Evolutionary conservation across 106 monocot species (phyloP).

Genomic region (Dendrobium catenatum): DNA sequence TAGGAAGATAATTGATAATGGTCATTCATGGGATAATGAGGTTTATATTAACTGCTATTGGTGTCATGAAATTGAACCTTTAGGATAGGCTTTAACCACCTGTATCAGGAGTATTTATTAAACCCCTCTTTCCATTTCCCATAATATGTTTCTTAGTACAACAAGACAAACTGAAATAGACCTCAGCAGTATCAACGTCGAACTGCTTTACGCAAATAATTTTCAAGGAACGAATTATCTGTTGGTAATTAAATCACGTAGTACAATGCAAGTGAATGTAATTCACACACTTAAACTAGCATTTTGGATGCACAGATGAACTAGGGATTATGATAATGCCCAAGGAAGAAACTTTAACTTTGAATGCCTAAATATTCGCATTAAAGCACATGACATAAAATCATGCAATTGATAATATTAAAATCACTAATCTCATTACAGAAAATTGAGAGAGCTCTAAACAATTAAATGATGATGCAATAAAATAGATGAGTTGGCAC

Average conservation of each 20-base stretch:
- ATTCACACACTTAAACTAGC: not conserved
- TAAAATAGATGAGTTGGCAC: conserved; percentile 32
- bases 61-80: not conserved
- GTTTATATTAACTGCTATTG: not conserved
- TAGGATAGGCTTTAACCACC: not conserved
- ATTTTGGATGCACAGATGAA: not conserved
- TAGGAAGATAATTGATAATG: not conserved
- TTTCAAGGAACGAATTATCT: not conserved
- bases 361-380: not conserved
- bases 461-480: not conserved
- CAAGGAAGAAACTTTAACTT: not conserved
- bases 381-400: not conserved
- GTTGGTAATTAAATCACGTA: not conserved
- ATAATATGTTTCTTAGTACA: not conserved
- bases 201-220: not conserved
- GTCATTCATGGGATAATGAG: not conserved
- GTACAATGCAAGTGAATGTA: not conserved
- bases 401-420: not conserved
- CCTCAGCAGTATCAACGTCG: not conserved
- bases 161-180: not conserved
- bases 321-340: not conserved
- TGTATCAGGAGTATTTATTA: not conserved
- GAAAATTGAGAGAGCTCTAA: not conserved
- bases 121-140: not conserved
- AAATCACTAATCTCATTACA: not conserved